Conservation (phyloP, 2,329 filamentous ascomycete species). For the Monosporascus sp. region DNA sequence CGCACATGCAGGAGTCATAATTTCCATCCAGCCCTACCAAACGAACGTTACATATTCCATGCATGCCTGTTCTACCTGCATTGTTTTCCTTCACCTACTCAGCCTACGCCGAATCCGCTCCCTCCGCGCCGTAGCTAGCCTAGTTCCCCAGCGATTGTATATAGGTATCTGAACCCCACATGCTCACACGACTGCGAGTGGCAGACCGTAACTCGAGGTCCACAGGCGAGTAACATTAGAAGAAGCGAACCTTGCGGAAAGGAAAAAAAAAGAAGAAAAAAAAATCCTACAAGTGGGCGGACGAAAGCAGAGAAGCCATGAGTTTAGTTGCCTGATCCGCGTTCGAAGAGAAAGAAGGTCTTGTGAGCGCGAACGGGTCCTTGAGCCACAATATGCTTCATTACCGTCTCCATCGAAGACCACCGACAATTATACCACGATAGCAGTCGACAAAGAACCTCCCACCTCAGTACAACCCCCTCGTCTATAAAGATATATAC, state of each 20-base stretch:
- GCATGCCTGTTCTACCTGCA: neutral
- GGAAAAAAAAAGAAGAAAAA: neutral
- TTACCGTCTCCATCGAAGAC: conserved; percentile 21
- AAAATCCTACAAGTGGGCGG: neutral
- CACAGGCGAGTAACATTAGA: too few relatives aligned
- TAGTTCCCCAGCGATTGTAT: neutral
- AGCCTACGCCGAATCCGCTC: neutral
- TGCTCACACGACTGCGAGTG: neutral
- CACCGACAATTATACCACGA: conserved; percentile 24
- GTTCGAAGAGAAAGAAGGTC: conserved; percentile 5
- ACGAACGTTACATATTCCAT: too few relatives aligned
- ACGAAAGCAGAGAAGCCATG: conserved; percentile 12
- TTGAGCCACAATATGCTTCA: conserved; percentile 20
- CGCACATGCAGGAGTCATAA: too few relatives aligned
- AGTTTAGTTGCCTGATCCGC: conserved; percentile 8
- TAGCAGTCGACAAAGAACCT: neutral
- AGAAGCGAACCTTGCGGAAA: too few relatives aligned
- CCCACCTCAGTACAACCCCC: neutral
- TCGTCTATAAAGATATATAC: neutral
- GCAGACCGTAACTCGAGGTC: neutral
- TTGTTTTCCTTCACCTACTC: neutral
- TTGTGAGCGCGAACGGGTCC: conserved; percentile 5
- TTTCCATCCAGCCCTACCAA: too few relatives aligned
- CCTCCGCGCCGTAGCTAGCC: neutral
- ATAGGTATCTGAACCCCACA: neutral